These are phyloP conservation scores for Parathielavia hyrcaniae DNA, from an alignment of 495 filamentous ascomycete species.

Conservation along the genomic window DNA sequence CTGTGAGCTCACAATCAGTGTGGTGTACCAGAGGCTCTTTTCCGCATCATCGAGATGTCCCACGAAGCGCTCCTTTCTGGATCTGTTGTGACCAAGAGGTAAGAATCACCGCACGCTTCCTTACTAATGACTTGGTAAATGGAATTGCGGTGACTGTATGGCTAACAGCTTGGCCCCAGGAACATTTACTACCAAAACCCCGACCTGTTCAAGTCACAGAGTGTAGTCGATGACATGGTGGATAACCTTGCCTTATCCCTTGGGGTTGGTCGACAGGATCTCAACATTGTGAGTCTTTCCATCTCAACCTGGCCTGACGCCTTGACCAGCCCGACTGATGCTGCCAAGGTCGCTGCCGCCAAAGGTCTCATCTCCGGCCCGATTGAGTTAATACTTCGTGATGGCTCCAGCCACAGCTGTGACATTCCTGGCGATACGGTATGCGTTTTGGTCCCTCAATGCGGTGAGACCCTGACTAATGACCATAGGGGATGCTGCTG, in stretches of 20 bases:
- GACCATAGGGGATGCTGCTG: slow-evolving; percentile 57
- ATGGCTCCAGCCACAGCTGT: slow-evolving; percentile 29
- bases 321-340: neutral
- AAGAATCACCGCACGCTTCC: neutral
- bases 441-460: neutral
- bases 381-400: slow-evolving; percentile 22
- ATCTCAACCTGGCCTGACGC: neutral
- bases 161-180: slow-evolving; percentile 38
- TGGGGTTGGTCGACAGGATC: slow-evolving; percentile 49
- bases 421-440: slow-evolving; percentile 5
- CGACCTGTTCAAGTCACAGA: slow-evolving; percentile 69
- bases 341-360: slow-evolving; percentile 53
- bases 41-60: slow-evolving; percentile 65
- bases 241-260: slow-evolving; percentile 83
- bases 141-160: neutral
- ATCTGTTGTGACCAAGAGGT: slow-evolving; percentile 74
- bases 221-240: slow-evolving; percentile 66
- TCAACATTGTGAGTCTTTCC: slow-evolving; percentile 55
- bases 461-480: neutral
- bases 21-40: slow-evolving; percentile 36
- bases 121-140: too few relatives aligned
- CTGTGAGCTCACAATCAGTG: neutral
- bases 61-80: slow-evolving; percentile 60
- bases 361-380: slow-evolving; percentile 38
- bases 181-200: slow-evolving; percentile 90